Conservation (phyloP, 176 grass and related monocot genomes). For the Canna indica region DNA sequence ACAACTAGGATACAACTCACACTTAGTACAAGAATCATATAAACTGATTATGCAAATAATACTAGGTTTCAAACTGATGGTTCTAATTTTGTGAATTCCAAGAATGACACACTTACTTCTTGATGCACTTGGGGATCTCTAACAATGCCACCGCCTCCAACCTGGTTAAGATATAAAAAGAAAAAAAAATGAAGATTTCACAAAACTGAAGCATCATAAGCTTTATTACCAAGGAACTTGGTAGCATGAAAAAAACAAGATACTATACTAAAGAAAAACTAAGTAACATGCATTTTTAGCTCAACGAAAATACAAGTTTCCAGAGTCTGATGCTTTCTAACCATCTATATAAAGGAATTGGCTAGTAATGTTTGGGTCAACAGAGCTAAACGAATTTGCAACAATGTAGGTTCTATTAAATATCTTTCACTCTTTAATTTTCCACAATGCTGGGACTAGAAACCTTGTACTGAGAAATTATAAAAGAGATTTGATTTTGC, state of each 20-base stretch:
- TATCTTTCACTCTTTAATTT: too few species aligned
- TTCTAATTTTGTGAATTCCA: background rate
- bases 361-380: background rate
- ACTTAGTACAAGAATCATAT: too few species aligned
- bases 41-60: background rate
- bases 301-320: background rate
- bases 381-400: background rate
- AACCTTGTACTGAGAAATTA: too few species aligned
- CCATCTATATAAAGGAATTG: too few species aligned
- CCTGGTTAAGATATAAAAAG: conserved; percentile 25
- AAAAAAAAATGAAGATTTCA: background rate
- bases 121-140: conserved; percentile 85
- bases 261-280: background rate
- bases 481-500: too few species aligned
- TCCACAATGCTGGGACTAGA: too few species aligned
- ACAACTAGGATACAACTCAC: background rate
- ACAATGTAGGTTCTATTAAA: background rate
- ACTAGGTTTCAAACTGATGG: background rate
- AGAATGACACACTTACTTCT: conserved; percentile 44
- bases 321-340: too few species aligned
- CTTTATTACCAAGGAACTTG: background rate
- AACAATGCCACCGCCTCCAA: conserved; percentile 81
- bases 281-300: background rate
- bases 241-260: background rate
- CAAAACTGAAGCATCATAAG: background rate